Evolutionary conservation across 1,139 yeast species (phyloP).

Genomic region (Trichomonascaceae sp.): DNA sequence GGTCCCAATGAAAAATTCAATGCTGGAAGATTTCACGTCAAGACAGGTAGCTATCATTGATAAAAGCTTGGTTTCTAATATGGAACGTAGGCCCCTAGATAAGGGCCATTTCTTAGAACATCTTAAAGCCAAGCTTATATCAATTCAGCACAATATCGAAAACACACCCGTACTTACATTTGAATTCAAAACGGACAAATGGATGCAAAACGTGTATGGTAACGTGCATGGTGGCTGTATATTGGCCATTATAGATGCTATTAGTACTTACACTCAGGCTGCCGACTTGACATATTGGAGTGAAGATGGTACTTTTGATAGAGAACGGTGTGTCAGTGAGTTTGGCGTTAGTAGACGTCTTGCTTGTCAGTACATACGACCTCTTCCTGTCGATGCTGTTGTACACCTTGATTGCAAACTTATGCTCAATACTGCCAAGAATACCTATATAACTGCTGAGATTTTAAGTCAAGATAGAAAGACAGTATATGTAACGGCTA

Average conservation of each 20-base stretch:
- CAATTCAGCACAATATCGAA: conserved; percentile 5
- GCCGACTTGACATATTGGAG: conserved; percentile 27
- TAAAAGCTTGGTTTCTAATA: background rate
- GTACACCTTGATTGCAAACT: conserved; percentile 22
- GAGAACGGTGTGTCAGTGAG: conserved; percentile 12
- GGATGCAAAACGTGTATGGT: conserved; percentile 21
- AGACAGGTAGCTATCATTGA: background rate
- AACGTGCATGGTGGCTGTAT: conserved; percentile 33
- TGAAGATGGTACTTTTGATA: conserved; percentile 13
- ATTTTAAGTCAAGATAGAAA: conserved; percentile 20
- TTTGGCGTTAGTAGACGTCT: conserved; percentile 28
- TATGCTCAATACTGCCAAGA: conserved; percentile 25
- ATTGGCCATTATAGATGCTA: conserved; percentile 29
- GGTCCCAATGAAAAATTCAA: background rate
- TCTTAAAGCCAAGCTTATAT: background rate
- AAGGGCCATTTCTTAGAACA: background rate
- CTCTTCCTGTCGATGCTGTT: conserved; percentile 25
- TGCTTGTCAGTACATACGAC: conserved; percentile 26
- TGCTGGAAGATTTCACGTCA: background rate
- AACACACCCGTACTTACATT: conserved; percentile 16
- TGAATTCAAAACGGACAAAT: conserved; percentile 18
- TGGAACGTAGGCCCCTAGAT: background rate
- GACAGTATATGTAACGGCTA: conserved; percentile 22
- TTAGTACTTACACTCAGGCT: conserved; percentile 23
- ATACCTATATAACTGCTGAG: conserved; percentile 20